A percentile compares a stretch with the other conserved stretches of the same genome.
Conservation (phyloP, 345 rosid species). For the Camelina neglecta region DNA sequence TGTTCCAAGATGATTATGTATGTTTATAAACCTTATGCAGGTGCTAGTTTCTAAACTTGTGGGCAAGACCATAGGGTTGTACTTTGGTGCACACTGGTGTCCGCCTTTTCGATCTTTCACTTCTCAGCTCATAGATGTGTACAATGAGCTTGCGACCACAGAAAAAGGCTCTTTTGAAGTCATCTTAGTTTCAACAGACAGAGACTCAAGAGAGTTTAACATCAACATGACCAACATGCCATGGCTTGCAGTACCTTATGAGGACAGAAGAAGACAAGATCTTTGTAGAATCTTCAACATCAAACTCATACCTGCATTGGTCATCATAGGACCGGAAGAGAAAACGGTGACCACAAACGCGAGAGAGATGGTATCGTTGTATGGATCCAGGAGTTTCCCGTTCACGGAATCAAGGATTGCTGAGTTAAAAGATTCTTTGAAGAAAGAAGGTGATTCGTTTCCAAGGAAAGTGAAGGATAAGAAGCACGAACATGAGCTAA, state of each 20-base stretch:
- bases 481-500: conserved; percentile 67
- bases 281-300: conserved; percentile 71
- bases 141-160: conserved; percentile 50
- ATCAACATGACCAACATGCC: conserved; percentile 62
- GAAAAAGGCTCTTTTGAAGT: conserved; percentile 56
- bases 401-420: conserved; percentile 60
- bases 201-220: conserved; percentile 65
- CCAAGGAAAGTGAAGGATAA: conserved; percentile 59
- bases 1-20: conserved; percentile 18
- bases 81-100: conserved; percentile 80
- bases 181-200: conserved; percentile 67
- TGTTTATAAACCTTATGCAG: conserved; percentile 44
- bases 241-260: conserved; percentile 79
- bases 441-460: conserved; percentile 67
- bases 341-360: conserved; percentile 63
- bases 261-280: conserved; percentile 65
- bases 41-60: conserved; percentile 57
- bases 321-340: conserved; percentile 71
- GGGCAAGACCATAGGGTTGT: conserved; percentile 79
- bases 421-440: conserved; percentile 61
- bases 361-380: conserved; percentile 57
- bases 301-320: conserved; percentile 70
- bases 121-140: conserved; percentile 59
- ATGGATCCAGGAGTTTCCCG: conserved; percentile 71
- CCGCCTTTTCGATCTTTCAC: conserved; percentile 80